These are phyloP conservation scores for Adenanthera pavonina DNA, from an alignment of 306 rosid genomes.

Conservation along the genomic window DNA sequence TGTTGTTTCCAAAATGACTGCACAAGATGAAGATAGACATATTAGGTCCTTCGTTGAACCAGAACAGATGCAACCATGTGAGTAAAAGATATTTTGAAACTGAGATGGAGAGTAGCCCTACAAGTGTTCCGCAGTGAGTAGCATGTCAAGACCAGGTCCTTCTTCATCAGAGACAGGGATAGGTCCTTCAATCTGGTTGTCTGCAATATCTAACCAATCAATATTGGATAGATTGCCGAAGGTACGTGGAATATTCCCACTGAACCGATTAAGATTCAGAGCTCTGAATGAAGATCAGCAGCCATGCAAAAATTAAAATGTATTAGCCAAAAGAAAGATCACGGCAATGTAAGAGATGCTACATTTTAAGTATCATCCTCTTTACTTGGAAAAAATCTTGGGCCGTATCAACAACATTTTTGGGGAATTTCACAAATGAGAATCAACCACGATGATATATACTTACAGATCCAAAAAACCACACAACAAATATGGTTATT, in stretches of 20 bases:
- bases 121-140: conserved; percentile 50
- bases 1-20: conserved; percentile 73
- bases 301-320: conserved; percentile 10
- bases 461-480: neutral
- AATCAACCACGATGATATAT: neutral
- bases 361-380: conserved; percentile 12
- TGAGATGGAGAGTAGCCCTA: conserved; percentile 39
- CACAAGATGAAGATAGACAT: conserved; percentile 15
- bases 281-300: conserved; percentile 46
- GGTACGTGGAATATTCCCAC: conserved; percentile 50
- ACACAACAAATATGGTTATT: neutral
- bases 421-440: neutral
- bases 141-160: conserved; percentile 59
- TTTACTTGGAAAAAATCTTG: neutral
- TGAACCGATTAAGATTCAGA: conserved; percentile 47
- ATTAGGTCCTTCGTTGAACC: conserved; percentile 31
- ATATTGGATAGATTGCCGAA: conserved; percentile 56
- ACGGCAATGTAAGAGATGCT: neutral
- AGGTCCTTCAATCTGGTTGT: conserved; percentile 52
- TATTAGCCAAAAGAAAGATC: conserved; percentile 22
- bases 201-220: conserved; percentile 57
- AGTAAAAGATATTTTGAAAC: conserved; percentile 6
- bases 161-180: conserved; percentile 52
- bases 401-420: neutral
- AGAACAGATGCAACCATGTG: conserved; percentile 11